Percentiles rank a stretch among this genome's conserved stretches.
Evolutionary conservation across 768 basidiomycete species (phyloP).

Genomic region (Cytidiella melzeri): DNA sequence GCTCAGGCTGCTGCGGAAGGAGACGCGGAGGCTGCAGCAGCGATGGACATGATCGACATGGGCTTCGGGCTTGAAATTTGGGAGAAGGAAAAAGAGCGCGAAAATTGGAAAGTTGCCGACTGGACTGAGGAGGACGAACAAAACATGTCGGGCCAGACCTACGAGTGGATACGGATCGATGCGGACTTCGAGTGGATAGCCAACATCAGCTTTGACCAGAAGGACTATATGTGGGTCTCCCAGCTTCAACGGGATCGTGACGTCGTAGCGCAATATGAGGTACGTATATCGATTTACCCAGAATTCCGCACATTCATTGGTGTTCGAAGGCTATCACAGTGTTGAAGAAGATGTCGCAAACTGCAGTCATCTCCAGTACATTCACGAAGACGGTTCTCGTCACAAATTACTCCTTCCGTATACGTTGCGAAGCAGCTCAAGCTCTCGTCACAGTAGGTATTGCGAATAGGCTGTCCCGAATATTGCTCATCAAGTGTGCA

Average conservation of each 20-base stretch:
- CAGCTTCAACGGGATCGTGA: constrained; percentile 94
- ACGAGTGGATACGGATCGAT: constrained; percentile 99
- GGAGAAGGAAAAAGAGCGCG: constrained; percentile 91
- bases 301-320: constrained; percentile 3
- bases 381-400: constrained; percentile 92
- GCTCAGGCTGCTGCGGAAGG: constrained; percentile 91
- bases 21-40: constrained; percentile 86
- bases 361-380: constrained; percentile 81
- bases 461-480: neutral
- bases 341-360: constrained; percentile 65
- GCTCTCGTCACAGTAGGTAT: constrained; percentile 72
- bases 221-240: constrained; percentile 98
- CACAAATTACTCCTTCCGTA: constrained; percentile 91
- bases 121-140: constrained; percentile 98
- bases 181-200: constrained; percentile 99
- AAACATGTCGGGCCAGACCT: constrained; percentile 90
- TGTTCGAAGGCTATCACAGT: constrained; percentile 77
- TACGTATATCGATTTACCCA: constrained; percentile 31
- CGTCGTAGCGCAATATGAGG: constrained; percentile 96
- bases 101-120: constrained; percentile 94
- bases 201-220: constrained; percentile 87
- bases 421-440: constrained; percentile 89
- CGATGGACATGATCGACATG: constrained; percentile 91
- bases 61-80: constrained; percentile 91
- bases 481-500: constrained; percentile 9